Percentiles rank a stretch among this genome's conserved stretches.
These are phyloP conservation scores for Lasiodiplodia citricola DNA, from an alignment of 2,329 filamentous ascomycete species.

Conservation along the genomic window DNA sequence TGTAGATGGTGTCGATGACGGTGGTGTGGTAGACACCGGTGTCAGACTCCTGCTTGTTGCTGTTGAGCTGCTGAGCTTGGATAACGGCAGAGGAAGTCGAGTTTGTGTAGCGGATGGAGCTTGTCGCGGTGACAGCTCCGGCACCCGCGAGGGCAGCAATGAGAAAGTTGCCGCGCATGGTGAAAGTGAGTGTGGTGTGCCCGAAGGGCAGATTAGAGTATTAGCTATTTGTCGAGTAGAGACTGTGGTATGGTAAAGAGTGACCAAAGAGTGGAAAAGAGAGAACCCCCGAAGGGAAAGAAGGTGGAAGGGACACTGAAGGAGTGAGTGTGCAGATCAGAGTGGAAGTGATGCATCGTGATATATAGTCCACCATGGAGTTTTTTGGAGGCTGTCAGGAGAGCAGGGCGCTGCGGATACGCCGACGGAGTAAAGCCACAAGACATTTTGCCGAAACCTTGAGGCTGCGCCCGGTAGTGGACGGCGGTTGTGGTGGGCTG, in stretches of 20 bases:
- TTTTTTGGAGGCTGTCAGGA: not conserved
- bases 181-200: conserved; percentile 3
- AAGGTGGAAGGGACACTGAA: not conserved
- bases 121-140: not conserved
- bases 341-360: not conserved
- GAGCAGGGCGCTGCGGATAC: not conserved
- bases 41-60: not conserved
- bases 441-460: not conserved
- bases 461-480: not conserved
- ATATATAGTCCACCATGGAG: conserved; percentile 4
- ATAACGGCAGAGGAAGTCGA: not conserved
- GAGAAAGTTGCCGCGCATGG: not conserved
- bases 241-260: not conserved
- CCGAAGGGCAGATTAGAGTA: conserved; percentile 7
- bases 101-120: not conserved
- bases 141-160: not conserved
- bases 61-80: not conserved
- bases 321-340: conserved; percentile 1
- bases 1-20: conserved; percentile 6
- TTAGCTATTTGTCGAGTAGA: not conserved
- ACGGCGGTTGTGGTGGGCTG: not conserved
- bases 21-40: conserved; percentile 7
- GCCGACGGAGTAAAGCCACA: conserved; percentile 6
- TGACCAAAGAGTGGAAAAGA: not conserved
- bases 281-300: not conserved